Conservation (phyloP, 108 stramenopile genomes). For the Skeletonema marinoi region DNA sequence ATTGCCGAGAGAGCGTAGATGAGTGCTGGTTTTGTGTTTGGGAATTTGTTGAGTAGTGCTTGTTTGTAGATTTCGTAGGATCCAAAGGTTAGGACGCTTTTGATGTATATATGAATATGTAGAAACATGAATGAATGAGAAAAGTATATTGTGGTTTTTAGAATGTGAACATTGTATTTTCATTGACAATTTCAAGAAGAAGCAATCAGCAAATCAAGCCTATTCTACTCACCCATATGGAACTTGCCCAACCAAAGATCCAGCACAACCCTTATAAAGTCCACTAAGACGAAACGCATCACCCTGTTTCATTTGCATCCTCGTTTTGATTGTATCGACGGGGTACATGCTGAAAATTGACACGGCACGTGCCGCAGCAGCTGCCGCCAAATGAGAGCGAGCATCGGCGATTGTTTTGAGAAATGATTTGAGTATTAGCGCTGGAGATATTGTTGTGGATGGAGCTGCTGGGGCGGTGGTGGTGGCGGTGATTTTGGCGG, state of each 20-base stretch:
- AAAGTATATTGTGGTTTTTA: not conserved
- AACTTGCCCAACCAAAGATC: constrained; percentile 76
- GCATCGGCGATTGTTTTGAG: constrained; percentile 49
- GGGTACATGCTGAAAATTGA: constrained; percentile 84
- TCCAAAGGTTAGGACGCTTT: constrained; percentile 76
- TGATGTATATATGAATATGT: not conserved
- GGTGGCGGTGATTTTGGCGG: constrained; percentile 1
- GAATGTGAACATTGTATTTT: not conserved
- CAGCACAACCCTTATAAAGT: constrained; percentile 63
- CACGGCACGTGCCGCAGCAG: constrained; percentile 65
- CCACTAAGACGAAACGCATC: constrained; percentile 59
- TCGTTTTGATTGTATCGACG: constrained; percentile 88
- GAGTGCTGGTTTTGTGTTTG: constrained; percentile 55
- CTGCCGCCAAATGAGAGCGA: constrained; percentile 64
- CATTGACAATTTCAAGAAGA: not conserved
- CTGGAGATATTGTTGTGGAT: not conserved
- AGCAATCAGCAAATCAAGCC: not conserved
- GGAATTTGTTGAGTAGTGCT: constrained; percentile 55
- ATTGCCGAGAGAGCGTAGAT: constrained; percentile 68
- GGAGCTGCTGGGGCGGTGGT: not conserved
- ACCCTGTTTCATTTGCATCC: constrained; percentile 76
- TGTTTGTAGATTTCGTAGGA: constrained; percentile 87
- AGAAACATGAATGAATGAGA: not conserved
- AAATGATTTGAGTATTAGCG: constrained; percentile 30
- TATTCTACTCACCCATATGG: constrained; percentile 64